These are phyloP conservation scores for Neonectria hederae DNA, from an alignment of 2,329 filamentous ascomycete species.

Conservation along the genomic window DNA sequence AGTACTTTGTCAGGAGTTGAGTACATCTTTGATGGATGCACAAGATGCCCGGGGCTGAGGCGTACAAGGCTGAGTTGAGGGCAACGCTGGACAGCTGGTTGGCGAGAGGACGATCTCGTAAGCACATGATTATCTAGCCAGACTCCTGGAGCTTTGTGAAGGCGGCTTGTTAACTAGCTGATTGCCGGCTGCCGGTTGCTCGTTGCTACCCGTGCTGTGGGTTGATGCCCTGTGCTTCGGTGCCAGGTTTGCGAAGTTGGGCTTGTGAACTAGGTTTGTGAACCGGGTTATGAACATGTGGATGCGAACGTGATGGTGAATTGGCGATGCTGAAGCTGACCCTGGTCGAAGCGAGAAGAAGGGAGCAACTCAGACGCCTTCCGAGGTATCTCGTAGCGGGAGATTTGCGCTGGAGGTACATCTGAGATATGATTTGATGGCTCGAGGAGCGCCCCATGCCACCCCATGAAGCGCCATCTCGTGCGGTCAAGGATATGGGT, in stretches of 20 bases:
- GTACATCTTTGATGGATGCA: not conserved
- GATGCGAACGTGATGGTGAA: not conserved
- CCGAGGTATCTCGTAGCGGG: not conserved
- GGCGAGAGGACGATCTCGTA: conserved; percentile 9
- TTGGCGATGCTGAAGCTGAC: conserved; percentile 2
- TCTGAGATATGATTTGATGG: not conserved
- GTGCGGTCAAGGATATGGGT: conserved; percentile 2
- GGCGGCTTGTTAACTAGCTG: not conserved
- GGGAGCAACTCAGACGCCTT: not conserved
- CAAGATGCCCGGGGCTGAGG: conserved; percentile 5
- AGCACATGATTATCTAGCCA: conserved; percentile 18
- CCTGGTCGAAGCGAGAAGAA: not conserved
- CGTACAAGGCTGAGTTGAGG: not conserved
- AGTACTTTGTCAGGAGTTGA: not conserved
- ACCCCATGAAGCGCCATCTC: conserved; percentile 2
- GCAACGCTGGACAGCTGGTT: conserved; percentile 4
- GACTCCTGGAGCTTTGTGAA: not conserved
- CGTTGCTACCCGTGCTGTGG: not conserved
- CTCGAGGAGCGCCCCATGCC: not conserved
- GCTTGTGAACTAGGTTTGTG: not conserved
- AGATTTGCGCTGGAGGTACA: conserved; percentile 1
- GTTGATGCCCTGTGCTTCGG: not conserved
- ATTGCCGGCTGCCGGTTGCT: conserved; percentile 6
- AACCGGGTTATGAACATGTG: not conserved
- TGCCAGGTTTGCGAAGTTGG: not conserved